Percentiles rank a stretch among this genome's conserved stretches.
phyloP scores from a whole-genome alignment of 2,329 filamentous ascomycete species.

The Fusarium sp. region DNA sequence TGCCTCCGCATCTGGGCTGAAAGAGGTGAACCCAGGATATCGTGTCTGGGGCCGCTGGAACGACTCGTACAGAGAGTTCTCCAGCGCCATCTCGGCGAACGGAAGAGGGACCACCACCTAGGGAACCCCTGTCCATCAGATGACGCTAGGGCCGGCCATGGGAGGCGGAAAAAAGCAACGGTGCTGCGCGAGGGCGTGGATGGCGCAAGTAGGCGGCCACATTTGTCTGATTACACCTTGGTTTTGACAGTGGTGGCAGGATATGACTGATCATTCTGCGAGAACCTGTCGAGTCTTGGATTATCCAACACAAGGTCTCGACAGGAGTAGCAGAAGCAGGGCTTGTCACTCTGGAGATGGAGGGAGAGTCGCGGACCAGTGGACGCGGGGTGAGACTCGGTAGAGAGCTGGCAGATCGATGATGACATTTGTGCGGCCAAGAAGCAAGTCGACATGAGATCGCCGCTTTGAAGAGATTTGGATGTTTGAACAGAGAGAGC shows the following conservation, averaged over 20 bases:
- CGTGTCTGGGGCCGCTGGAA: not conserved
- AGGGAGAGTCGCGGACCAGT: constrained; percentile 8
- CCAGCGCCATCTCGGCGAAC: constrained; percentile 1
- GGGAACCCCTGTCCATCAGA: constrained; percentile 25
- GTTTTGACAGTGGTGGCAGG: constrained; percentile 15
- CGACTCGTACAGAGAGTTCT: not conserved
- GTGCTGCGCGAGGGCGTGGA: constrained; percentile 15
- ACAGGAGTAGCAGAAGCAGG: not conserved
- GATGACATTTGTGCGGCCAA: constrained; percentile 27
- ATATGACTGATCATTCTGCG: constrained; percentile 39
- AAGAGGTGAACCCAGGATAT: constrained; percentile 5
- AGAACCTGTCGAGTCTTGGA: constrained; percentile 13
- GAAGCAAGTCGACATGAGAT: constrained; percentile 20
- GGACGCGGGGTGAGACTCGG: constrained; percentile 32
- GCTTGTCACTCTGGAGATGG: constrained; percentile 33
- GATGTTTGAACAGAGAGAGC: not conserved
- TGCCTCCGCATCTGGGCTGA: not conserved
- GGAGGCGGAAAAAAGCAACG: constrained; percentile 34
- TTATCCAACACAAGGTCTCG: constrained; percentile 20
- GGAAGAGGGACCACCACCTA: not conserved
- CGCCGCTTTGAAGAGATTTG: not conserved
- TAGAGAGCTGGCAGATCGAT: constrained; percentile 28
- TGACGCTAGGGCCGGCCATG: constrained; percentile 22
- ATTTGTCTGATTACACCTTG: constrained; percentile 44
- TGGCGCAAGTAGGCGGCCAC: constrained; percentile 22